These are phyloP conservation scores for Vaccinium macrocarpon DNA, from an alignment of 148 eudicot species.

Conservation along the genomic window DNA sequence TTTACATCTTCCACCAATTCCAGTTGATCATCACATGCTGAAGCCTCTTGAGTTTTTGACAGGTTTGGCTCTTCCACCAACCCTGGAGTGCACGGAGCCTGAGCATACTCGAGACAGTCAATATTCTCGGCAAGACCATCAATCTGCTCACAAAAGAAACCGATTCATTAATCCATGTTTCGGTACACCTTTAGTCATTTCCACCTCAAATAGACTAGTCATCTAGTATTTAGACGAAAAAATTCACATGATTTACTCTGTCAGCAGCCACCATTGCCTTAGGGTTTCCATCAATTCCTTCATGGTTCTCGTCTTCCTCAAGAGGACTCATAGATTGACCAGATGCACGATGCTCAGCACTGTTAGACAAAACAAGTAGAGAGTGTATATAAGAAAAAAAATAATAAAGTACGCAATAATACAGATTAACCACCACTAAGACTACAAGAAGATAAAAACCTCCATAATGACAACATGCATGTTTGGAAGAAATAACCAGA, in stretches of 20 bases:
- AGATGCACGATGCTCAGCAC: conserved; percentile 49
- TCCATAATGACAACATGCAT: background rate
- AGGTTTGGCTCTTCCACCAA: conserved; percentile 76
- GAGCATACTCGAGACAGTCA: conserved; percentile 46
- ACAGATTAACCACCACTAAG: background rate
- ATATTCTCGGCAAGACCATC: conserved; percentile 24
- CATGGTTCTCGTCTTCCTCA: conserved; percentile 41
- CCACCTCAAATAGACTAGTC: background rate
- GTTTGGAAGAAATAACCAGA: background rate
- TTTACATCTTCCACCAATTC: conserved; percentile 51
- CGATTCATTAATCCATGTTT: background rate
- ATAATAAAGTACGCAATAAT: background rate
- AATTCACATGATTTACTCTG: background rate
- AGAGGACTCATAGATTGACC: conserved; percentile 34
- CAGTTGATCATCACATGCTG: conserved; percentile 76
- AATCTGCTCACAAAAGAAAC: conserved; percentile 24
- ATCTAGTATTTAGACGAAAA: background rate
- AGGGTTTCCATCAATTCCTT: conserved; percentile 32
- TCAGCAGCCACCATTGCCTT: conserved; percentile 27
- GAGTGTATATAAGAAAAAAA: background rate
- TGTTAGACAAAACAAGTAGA: conserved; percentile 28
- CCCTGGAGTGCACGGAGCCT: conserved; percentile 91
- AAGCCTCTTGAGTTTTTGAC: conserved; percentile 60
- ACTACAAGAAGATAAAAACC: background rate
- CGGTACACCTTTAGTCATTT: background rate